Conservation (phyloP, 208 protist genomes). For the Herpetomonas tarakana region DNA sequence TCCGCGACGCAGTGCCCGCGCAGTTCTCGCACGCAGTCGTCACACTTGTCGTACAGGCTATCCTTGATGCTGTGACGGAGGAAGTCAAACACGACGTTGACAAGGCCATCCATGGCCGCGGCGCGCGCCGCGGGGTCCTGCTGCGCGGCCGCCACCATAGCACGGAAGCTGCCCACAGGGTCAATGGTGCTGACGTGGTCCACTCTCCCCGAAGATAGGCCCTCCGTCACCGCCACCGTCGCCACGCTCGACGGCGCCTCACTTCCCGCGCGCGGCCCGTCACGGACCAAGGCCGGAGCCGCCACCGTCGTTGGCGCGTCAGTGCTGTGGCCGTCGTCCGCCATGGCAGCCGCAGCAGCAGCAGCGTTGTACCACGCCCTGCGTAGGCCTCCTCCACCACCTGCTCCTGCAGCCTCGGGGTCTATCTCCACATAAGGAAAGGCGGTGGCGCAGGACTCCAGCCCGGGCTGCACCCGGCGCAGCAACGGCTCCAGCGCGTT, state of each 20-base stretch:
- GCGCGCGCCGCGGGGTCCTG: conserved; percentile 43
- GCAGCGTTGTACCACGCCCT: neutral
- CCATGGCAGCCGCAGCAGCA: neutral
- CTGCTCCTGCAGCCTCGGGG: neutral
- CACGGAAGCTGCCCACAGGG: conserved; percentile 45
- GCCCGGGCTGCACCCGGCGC: conserved; percentile 6
- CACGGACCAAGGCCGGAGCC: neutral
- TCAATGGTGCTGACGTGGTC: conserved; percentile 38
- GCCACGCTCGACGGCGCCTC: conserved; percentile 9
- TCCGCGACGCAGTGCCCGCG: conserved; percentile 62
- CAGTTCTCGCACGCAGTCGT: conserved; percentile 59
- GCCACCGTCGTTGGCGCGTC: conserved; percentile 15
- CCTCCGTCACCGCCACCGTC: conserved; percentile 7
- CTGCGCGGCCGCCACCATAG: conserved; percentile 16
- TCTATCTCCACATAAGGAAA: conserved; percentile 43
- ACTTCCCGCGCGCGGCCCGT: neutral
- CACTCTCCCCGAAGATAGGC: neutral
- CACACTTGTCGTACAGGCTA: conserved; percentile 65
- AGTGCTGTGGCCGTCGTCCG: neutral
- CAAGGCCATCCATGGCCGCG: conserved; percentile 61
- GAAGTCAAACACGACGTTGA: conserved; percentile 48
- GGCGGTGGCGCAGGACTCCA: conserved; percentile 30
- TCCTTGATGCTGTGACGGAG: conserved; percentile 58
- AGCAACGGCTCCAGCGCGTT: conserved; percentile 24
- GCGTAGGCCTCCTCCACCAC: conserved; percentile 1